Conservation (phyloP, 1,284 basidiomycete species). For the Microbotryum violaceum region DNA sequence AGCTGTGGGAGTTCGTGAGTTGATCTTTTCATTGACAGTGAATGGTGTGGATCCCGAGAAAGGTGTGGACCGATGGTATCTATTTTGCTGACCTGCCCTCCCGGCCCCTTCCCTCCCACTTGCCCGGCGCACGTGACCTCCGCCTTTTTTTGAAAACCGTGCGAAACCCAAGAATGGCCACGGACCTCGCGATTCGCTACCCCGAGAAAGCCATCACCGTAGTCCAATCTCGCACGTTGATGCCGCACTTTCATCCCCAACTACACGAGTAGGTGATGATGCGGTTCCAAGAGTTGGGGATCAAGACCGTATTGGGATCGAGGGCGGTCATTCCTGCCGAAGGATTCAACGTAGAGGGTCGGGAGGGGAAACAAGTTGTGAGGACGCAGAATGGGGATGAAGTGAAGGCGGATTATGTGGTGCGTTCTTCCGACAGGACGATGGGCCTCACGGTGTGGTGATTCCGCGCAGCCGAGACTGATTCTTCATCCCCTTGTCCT, state of each 20-base stretch:
- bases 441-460: background rate
- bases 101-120: background rate
- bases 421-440: conserved; percentile 37
- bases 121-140: background rate
- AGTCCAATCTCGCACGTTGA: conserved; percentile 56
- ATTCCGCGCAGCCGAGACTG: background rate
- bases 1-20: conserved; percentile 41
- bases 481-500: background rate
- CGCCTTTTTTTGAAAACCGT: background rate
- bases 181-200: conserved; percentile 57
- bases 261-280: conserved; percentile 48
- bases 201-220: conserved; percentile 56
- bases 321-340: conserved; percentile 39
- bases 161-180: conserved; percentile 48
- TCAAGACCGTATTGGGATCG: conserved; percentile 40
- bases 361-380: conserved; percentile 8
- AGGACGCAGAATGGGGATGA: conserved; percentile 48
- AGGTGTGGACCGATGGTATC: too few species aligned
- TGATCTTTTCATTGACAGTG: background rate
- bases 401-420: conserved; percentile 57
- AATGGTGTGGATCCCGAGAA: too few species aligned
- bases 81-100: too few species aligned
- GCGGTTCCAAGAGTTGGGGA: conserved; percentile 39
- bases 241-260: conserved; percentile 54
- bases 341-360: conserved; percentile 34